Conservation (phyloP, 495 filamentous ascomycete genomes). For the Viridothelium virens region DNA sequence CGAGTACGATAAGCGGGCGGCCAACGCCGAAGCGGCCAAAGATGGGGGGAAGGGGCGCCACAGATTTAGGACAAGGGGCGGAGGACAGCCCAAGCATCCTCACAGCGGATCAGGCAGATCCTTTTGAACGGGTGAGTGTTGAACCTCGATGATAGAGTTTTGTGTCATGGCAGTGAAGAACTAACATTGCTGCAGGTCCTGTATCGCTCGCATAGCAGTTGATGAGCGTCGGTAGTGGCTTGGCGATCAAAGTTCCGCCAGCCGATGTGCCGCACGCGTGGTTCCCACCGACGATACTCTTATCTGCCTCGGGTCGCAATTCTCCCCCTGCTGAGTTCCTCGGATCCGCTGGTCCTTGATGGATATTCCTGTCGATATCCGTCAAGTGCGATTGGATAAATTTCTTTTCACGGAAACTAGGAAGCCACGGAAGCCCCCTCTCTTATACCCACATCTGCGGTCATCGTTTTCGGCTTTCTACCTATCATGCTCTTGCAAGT, state of each 20-base stretch:
- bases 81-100: conserved; percentile 56
- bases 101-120: conserved; percentile 56
- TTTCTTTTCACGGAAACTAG: too few relatives aligned
- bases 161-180: background rate
- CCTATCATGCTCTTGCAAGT: too few relatives aligned
- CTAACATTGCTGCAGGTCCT: conserved; percentile 20
- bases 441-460: too few relatives aligned
- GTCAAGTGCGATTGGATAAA: too few relatives aligned
- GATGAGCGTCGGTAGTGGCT: background rate
- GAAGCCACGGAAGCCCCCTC: too few relatives aligned
- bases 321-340: too few relatives aligned
- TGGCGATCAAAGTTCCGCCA: background rate
- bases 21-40: conserved; percentile 36
- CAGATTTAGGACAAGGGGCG: conserved; percentile 51
- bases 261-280: background rate
- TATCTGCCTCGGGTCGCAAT: too few relatives aligned
- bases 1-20: background rate
- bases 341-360: too few relatives aligned
- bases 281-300: background rate
- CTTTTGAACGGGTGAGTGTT: conserved; percentile 61
- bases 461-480: too few relatives aligned
- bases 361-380: too few relatives aligned
- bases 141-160: conserved; percentile 4
- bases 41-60: conserved; percentile 52
- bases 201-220: conserved; percentile 28